Evolutionary conservation across 805 yeast genomes (phyloP).

Genomic region (Candida schatavii): DNA sequence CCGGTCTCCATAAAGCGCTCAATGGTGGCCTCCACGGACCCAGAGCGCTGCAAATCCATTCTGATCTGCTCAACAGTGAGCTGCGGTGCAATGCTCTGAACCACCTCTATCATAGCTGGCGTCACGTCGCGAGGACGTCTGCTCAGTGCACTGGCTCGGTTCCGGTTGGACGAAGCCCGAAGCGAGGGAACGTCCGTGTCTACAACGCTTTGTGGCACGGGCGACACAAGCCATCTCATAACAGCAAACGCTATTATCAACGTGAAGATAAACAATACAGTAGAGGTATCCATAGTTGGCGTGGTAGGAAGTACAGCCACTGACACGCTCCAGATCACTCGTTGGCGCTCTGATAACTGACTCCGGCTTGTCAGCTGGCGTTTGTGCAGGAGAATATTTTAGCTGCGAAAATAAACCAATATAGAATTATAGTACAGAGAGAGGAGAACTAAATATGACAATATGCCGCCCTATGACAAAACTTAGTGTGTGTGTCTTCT

Average conservation of each 20-base stretch:
- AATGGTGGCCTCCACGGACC: slow-evolving; percentile 78
- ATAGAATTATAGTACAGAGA: too few species aligned
- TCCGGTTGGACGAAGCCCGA: slow-evolving; percentile 9
- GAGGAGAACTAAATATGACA: too few species aligned
- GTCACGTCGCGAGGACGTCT: slow-evolving; percentile 50
- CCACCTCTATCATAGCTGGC: slow-evolving; percentile 78
- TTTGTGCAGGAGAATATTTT: too few species aligned
- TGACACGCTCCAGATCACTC: too few species aligned
- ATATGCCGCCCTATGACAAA: too few species aligned
- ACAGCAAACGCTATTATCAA: slow-evolving; percentile 55
- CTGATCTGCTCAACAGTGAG: slow-evolving; percentile 68
- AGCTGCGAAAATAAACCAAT: too few species aligned
- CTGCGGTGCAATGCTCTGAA: slow-evolving; percentile 77
- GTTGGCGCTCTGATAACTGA: too few species aligned
- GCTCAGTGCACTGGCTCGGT: slow-evolving; percentile 8
- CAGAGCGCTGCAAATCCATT: slow-evolving; percentile 69
- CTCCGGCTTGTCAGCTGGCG: too few species aligned
- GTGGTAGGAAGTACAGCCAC: too few species aligned
- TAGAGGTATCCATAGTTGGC: slow-evolving; percentile 49
- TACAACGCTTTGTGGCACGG: slow-evolving; percentile 44
- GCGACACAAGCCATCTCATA: slow-evolving; percentile 63
- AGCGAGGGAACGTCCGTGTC: slow-evolving; percentile 6
- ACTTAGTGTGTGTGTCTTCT: too few species aligned
- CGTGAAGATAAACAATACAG: slow-evolving; percentile 47
- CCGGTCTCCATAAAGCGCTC: slow-evolving; percentile 65